A percentile compares a stretch with the other conserved stretches of the same genome.
phyloP scores from a whole-genome alignment of 495 filamentous ascomycete species.

The Thermothielavioides terrestris region DNA sequence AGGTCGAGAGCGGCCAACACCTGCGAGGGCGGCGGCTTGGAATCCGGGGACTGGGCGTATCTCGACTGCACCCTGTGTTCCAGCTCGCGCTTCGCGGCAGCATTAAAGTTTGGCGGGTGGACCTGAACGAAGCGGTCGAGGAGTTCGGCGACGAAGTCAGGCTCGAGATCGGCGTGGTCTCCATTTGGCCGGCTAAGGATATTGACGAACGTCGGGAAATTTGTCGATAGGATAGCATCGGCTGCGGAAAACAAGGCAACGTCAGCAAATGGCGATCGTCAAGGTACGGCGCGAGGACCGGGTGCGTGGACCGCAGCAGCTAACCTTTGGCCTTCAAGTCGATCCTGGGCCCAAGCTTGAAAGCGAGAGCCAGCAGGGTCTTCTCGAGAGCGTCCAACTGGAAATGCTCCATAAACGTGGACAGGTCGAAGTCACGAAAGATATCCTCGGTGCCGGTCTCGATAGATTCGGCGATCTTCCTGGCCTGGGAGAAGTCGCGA shows the following conservation, averaged over 20 bases:
- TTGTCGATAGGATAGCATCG: conserved; percentile 72
- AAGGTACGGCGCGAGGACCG: too few relatives aligned
- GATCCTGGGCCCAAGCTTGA: conserved; percentile 65
- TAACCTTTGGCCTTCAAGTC: conserved; percentile 87
- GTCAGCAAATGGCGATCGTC: conserved; percentile 14
- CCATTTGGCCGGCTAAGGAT: conserved; percentile 53
- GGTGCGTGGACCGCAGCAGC: conserved; percentile 1
- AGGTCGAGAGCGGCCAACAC: conserved; percentile 67
- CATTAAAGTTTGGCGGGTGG: conserved; percentile 72
- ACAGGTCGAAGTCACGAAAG: conserved; percentile 88
- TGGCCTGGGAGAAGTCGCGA: conserved; percentile 68
- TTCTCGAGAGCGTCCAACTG: conserved; percentile 80
- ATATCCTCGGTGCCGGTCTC: conserved; percentile 76
- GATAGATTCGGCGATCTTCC: conserved; percentile 87
- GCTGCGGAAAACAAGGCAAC: conserved; percentile 46
- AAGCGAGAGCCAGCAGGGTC: conserved; percentile 79
- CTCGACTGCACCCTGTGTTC: conserved; percentile 57
- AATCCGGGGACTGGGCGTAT: conserved; percentile 49
- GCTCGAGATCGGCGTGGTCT: conserved; percentile 52
- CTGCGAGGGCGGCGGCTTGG: conserved; percentile 56
- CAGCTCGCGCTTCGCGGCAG: conserved; percentile 60
- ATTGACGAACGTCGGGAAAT: conserved; percentile 63
- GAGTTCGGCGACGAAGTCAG: conserved; percentile 61
- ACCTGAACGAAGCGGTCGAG: conserved; percentile 75
- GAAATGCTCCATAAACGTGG: conserved; percentile 89